phyloP scores from a whole-genome alignment of 257 asterid genomes.

The Plantago major region DNA sequence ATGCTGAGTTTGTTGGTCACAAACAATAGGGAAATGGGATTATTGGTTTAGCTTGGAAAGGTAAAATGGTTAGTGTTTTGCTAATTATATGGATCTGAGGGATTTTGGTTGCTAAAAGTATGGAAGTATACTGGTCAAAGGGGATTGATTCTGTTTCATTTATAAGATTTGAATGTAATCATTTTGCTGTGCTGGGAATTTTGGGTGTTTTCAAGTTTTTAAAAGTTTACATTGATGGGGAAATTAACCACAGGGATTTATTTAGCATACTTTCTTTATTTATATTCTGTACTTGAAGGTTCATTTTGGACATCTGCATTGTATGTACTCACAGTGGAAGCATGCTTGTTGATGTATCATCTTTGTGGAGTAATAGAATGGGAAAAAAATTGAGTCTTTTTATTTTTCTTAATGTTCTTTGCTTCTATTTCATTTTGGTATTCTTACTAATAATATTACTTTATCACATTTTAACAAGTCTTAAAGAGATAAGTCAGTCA shows the following conservation, averaged over 20 bases:
- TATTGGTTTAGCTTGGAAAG: slow-evolving; percentile 4
- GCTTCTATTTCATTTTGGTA: slow-evolving; percentile 16
- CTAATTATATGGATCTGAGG: slow-evolving; percentile 22
- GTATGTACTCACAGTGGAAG: no score
- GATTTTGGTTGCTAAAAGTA: not conserved
- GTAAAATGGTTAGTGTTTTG: not conserved
- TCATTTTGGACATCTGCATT: no score
- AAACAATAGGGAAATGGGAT: not conserved
- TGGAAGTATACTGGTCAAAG: slow-evolving; percentile 18
- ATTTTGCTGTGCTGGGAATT: slow-evolving; percentile 16
- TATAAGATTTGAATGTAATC: slow-evolving; percentile 21
- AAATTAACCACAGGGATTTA: slow-evolving; percentile 5
- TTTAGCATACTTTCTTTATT: not conserved
- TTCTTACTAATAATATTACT: slow-evolving; percentile 14
- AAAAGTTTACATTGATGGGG: slow-evolving; percentile 20
- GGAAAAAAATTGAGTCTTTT: no score
- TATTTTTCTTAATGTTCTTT: not conserved
- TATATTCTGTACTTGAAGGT: no score
- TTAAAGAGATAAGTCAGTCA: no score
- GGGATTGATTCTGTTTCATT: slow-evolving; percentile 10
- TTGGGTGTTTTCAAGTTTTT: slow-evolving; percentile 24
- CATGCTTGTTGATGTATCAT: no score
- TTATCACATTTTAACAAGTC: no score
- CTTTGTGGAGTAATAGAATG: no score
- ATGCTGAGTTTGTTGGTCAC: slow-evolving; percentile 28